Evolutionary conservation across 805 yeast genomes (phyloP), one percentile per base, ranked within the genome.

Genomic region (Pichia nakasei): DNA sequence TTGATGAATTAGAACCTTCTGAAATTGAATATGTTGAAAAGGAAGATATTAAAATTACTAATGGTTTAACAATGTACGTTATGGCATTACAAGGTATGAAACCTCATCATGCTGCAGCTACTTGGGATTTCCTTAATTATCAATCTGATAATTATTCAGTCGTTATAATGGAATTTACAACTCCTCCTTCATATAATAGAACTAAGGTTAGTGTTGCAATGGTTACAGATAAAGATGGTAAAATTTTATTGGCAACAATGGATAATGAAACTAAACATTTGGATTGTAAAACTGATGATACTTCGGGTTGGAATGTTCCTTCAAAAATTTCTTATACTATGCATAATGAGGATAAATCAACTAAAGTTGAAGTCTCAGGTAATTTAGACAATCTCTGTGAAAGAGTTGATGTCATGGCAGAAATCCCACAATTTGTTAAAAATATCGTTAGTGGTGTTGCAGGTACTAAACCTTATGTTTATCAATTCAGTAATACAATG

Each of bases 1-100:
- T 49, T 20, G 48, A 39, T 7, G 24, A 37, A 45, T 50, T 51
- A 12, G 51, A 48, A 11, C 36, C 21, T 15, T 34, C 46, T 17
- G 53, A 53, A 43, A 37, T 32, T 29, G 35, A 31, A 36, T 40
- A 34, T 39, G 21, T 22, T 33, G 47, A 36, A 9, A 37, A 17
- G 38, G 43, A 43, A 32, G 33, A 24, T 2, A 38, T 58, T 22
- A 45, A 44, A 12, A 60, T 75, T 41, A 42, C 48, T 15, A 60
- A 70, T 35, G 79, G 77, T 33, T 61, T 57, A 44, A 65, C 87
- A 40, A 84, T 93, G 95, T 89, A 80, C 59, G 96, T 91, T 43
- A 82, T 85, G 91, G 98, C 98, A 7, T 68, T 87, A 53, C 98
- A 93, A 69, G 97, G 97, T 49, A 89, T 93, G 97, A 93, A 93